phyloP scores from a whole-genome alignment of 441 rosid species.

The Codiaeum variegatum region DNA sequence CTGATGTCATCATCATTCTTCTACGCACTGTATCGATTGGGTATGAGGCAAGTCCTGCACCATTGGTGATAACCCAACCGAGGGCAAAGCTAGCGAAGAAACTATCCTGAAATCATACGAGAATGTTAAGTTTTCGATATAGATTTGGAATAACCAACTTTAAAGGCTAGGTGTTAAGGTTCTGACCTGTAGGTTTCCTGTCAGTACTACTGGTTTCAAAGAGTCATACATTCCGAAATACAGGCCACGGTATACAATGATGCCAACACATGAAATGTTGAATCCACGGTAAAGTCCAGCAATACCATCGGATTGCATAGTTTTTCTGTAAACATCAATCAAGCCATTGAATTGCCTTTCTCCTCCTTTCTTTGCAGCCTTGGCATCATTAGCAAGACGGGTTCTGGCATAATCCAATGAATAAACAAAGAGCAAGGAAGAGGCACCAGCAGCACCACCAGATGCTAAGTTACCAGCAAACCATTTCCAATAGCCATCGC shows the following conservation, averaged over 20 bases:
- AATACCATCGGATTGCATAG: constrained; percentile 66
- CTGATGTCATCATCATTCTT: too few species aligned
- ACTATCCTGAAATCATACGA: too few species aligned
- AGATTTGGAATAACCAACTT: too few species aligned
- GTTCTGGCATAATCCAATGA: constrained; percentile 84
- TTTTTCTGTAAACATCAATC: constrained; percentile 80
- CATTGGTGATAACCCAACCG: too few species aligned
- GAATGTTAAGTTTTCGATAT: too few species aligned
- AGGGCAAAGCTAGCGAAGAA: too few species aligned
- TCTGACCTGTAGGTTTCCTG: too few species aligned
- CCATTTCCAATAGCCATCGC: constrained; percentile 92
- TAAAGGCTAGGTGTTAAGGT: too few species aligned
- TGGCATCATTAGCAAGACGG: constrained; percentile 79
- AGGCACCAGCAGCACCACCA: constrained; percentile 93
- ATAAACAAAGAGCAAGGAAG: constrained; percentile 79
- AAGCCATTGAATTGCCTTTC: constrained; percentile 86
- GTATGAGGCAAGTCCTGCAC: too few species aligned
- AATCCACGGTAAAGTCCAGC: constrained; percentile 91
- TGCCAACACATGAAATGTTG: constrained; percentile 75
- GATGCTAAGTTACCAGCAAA: constrained; percentile 93
- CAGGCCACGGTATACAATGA: constrained; percentile 75
- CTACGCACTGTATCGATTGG: too few species aligned
- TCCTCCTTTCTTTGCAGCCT: constrained; percentile 80
- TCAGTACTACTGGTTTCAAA: constrained; percentile 78
- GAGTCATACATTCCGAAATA: constrained; percentile 92